Evolutionary conservation across 495 filamentous ascomycete genomes (phyloP), one percentile per base, ranked within the genome.

Genomic region (Aspergillus leporis): DNA sequence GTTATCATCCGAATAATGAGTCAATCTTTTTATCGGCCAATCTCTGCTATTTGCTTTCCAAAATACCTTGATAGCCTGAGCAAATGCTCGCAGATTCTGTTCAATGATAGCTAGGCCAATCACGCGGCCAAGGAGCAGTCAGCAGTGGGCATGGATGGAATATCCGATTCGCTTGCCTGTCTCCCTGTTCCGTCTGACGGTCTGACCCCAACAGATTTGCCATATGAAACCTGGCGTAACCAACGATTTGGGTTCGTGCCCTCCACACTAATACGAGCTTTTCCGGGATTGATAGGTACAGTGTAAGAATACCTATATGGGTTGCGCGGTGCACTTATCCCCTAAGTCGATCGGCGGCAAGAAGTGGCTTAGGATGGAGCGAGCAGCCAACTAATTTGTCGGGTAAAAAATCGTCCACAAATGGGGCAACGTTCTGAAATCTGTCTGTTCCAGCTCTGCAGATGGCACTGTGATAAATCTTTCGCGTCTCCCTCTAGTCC

Each of bases 91-190:
- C 48, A 61, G 13, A 23, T 61, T 52, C 40, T 40, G 1, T 25
- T 9, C 10, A 12, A 57, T 22, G 16, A 48, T 1, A 25, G 41
- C 38, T 19, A 46, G 25, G 4, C 59, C 47, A 21, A 61, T 57
- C 18, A 61, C 30, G 2, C 49, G 59, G 34, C 41, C 36, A 1
- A 53, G 16, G n/a, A 61, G 48, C 30, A 61, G 8, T 53, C 59
- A 61, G 23, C 54, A 61, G 28, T 48, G 53, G 4, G 18, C 48
- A 49, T 61, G 59, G 3, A 57, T 49, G 1, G 59, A 38, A 32
- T 53, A 53, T 2, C 59, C 59, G 13, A 49, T 40, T 6, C 25
- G 14, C 30, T 47, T 8, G 2, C 40, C 38, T 10, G 3, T 7
- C 23, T 47, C 14, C 12, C 43, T 40, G 22, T 55, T 46, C 45